A percentile compares a stretch with the other conserved stretches of the same genome.
Evolutionary conservation across 2,329 filamentous ascomycete species (phyloP).

Genomic region (Byssoonygena ceratinophila): DNA sequence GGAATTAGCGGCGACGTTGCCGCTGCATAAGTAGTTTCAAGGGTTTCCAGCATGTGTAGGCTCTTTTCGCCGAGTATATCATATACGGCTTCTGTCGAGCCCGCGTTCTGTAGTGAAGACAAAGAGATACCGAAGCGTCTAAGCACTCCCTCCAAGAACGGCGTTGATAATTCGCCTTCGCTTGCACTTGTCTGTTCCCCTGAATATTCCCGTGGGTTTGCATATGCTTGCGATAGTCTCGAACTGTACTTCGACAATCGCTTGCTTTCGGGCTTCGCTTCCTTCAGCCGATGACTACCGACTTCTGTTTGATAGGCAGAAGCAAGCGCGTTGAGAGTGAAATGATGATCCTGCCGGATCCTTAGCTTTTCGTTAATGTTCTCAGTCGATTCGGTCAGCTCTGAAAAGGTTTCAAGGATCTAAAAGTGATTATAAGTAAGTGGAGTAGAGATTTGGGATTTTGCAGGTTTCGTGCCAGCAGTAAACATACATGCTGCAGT

Average conservation of each 20-base stretch:
- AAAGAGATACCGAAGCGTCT: conserved; percentile 27
- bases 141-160: conserved; percentile 24
- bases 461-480: no score
- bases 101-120: conserved; percentile 4
- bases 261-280: conserved; percentile 1
- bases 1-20: background rate
- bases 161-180: background rate
- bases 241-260: conserved; percentile 4
- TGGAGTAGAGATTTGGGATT: background rate
- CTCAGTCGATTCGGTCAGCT: conserved; percentile 28
- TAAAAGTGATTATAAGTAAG: background rate
- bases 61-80: conserved; percentile 6
- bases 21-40: background rate
- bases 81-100: background rate
- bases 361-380: conserved; percentile 23
- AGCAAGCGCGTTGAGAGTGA: conserved; percentile 26
- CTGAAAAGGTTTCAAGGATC: conserved; percentile 19
- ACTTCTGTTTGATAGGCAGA: conserved; percentile 6
- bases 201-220: background rate
- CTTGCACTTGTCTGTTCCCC: background rate
- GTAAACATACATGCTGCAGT: conserved; percentile 26
- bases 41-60: background rate
- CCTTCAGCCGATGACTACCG: background rate
- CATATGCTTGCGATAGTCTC: conserved; percentile 6
- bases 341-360: conserved; percentile 28